A percentile compares a stretch with the other conserved stretches of the same genome.
Conservation (phyloP, 345 rosid genomes). For the Acer negundo region DNA sequence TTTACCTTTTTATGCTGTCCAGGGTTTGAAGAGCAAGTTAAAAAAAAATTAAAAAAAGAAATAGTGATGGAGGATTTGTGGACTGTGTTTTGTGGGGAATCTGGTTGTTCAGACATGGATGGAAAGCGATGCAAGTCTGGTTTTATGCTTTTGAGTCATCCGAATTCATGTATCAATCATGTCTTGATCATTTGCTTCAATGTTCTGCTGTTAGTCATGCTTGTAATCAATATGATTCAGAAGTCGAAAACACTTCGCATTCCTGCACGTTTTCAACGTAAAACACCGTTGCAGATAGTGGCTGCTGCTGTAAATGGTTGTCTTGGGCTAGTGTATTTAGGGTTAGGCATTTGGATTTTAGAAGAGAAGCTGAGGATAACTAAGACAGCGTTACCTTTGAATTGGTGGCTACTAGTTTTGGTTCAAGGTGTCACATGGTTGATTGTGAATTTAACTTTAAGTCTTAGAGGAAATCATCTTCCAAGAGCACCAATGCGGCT, state of each 20-base stretch:
- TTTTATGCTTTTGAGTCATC: constrained; percentile 27
- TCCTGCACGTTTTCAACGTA: constrained; percentile 26
- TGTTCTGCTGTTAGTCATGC: constrained; percentile 47
- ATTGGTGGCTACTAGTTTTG: constrained; percentile 48
- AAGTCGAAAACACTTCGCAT: constrained; percentile 35
- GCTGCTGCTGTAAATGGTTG: constrained; percentile 60
- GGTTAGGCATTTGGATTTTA: constrained; percentile 59
- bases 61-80: constrained; percentile 45
- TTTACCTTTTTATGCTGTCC: neutral
- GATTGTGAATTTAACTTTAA: constrained; percentile 47
- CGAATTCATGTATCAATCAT: constrained; percentile 54
- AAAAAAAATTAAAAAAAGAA: neutral
- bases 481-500: constrained; percentile 41
- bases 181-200: constrained; percentile 52
- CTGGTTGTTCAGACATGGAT: constrained; percentile 30
- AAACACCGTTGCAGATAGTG: constrained; percentile 41
- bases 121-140: constrained; percentile 25
- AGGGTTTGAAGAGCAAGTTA: constrained; percentile 11
- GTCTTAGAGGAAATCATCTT: constrained; percentile 41
- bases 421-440: constrained; percentile 76
- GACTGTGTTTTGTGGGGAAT: constrained; percentile 59
- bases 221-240: constrained; percentile 44
- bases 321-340: constrained; percentile 57
- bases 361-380: constrained; percentile 50
- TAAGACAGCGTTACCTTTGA: constrained; percentile 44